A percentile compares a stretch with the other conserved stretches of the same genome.
Conservation (phyloP, 306 rosid genomes). For the Sicyos edulis region DNA sequence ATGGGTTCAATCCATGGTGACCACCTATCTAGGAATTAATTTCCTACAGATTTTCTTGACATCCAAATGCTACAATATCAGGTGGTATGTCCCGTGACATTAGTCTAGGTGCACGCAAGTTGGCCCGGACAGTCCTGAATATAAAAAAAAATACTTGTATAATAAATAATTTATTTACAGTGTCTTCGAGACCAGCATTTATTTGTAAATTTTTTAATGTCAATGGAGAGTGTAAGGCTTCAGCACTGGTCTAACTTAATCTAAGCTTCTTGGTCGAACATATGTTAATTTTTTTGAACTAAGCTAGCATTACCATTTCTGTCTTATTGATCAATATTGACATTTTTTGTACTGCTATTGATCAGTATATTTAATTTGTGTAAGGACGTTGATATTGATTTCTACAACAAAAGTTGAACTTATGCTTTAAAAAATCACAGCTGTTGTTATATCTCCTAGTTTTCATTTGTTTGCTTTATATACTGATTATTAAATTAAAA, state of each 20-base stretch:
- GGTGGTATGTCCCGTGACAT: too few relatives aligned
- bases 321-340: not conserved
- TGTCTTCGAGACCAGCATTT: not conserved
- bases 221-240: not conserved
- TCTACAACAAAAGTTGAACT: constrained; percentile 2
- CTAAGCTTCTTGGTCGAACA: not conserved
- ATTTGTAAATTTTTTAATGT: not conserved
- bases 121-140: too few relatives aligned
- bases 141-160: too few relatives aligned
- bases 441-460: not conserved
- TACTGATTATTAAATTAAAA: not conserved
- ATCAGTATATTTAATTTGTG: not conserved
- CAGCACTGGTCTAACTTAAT: not conserved
- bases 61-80: too few relatives aligned
- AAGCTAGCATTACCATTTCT: not conserved
- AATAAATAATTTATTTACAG: not conserved
- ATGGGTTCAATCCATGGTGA: too few relatives aligned
- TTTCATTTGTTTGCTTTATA: not conserved
- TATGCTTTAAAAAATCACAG: not conserved
- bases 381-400: constrained; percentile 3
- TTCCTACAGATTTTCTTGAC: too few relatives aligned
- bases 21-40: too few relatives aligned
- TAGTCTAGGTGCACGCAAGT: too few relatives aligned
- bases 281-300: too few relatives aligned
- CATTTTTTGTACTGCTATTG: not conserved